Base-by-base conservation (phyloP, 371 early-diverging fungal genomes). In the Mucor saturninus region DNA sequence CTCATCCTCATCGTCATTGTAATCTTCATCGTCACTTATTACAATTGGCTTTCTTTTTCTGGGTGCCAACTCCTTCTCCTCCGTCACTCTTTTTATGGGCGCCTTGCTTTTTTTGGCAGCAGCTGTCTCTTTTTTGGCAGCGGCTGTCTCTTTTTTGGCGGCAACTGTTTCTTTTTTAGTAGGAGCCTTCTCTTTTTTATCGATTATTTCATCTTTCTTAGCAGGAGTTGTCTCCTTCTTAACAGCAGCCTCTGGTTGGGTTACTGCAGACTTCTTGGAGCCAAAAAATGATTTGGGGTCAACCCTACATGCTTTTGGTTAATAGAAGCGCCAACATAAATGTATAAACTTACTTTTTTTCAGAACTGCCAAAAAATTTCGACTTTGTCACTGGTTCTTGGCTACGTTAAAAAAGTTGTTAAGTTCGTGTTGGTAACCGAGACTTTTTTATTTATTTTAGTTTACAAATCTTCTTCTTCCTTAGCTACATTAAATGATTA, bases 1-100 rank as follows among this genome's bases (percentile, higher is more conserved):
- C 1, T 56, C 50, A 5, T 55, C 59, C 40, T 65, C 65, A 2
- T 69, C 69, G 5, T 68, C 68, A 2, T 64, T 48, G 21, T 53
- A 39, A 39, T 57, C 67, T 3, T 61, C 61, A 13, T 61, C 64
- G 8, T 67, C 67, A 11, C 35, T 53, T 38, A 50, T 59, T 13
- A 37, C 32, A 37, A 48, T 50, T 5, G n/a, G 26, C n/a, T 14
- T 32, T 50, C 28, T 15, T 48, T 31, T 21, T 55, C 54, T 62
- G 50, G 50, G 11, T 1, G 39, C 2, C 8, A 14, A 3, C 32
- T 37, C 28, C 5, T 28, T 29, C 10, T 50, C n/a, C 21, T 5
- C 26, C 11, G 26, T 28, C 2, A 26, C 11, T 42, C 11, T 42
- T 42, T 42, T 42, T 10, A 13, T 13, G 11, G 42, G n/a, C 6